Conservation (phyloP, 2,329 filamentous ascomycete species). For the Fusarium palustre region DNA sequence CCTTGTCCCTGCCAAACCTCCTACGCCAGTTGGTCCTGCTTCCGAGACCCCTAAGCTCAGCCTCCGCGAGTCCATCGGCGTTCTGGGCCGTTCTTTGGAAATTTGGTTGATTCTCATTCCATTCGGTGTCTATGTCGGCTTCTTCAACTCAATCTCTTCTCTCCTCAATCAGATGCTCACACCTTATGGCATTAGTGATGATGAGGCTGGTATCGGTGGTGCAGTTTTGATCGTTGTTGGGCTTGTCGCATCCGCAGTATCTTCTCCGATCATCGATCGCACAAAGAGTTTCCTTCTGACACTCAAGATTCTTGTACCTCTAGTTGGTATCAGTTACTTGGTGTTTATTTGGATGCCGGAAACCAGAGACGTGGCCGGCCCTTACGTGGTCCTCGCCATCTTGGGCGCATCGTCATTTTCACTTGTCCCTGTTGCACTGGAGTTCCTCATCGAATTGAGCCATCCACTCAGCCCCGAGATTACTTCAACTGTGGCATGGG, state of each 20-base stretch:
- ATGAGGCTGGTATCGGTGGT: constrained; percentile 88
- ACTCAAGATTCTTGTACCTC: constrained; percentile 79
- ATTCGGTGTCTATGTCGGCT: constrained; percentile 86
- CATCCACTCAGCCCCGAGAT: constrained; percentile 90
- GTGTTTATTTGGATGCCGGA: constrained; percentile 81
- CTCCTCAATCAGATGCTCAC: constrained; percentile 90
- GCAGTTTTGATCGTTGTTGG: constrained; percentile 91
- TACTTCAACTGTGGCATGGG: constrained; percentile 86
- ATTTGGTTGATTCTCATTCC: constrained; percentile 85
- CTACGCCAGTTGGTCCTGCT: constrained; percentile 80
- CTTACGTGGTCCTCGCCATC: constrained; percentile 79
- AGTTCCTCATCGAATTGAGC: constrained; percentile 87
- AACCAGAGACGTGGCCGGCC: constrained; percentile 70
- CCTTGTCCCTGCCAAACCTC: constrained; percentile 81
- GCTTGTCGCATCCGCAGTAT: constrained; percentile 79
- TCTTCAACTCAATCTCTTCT: constrained; percentile 93
- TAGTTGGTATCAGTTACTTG: constrained; percentile 80
- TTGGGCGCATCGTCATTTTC: constrained; percentile 84
- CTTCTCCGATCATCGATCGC: constrained; percentile 84
- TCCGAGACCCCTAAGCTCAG: constrained; percentile 68
- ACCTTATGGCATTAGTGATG: constrained; percentile 86
- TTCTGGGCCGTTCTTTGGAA: constrained; percentile 69
- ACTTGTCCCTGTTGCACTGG: constrained; percentile 84
- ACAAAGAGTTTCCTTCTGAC: constrained; percentile 82
- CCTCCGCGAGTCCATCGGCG: constrained; percentile 63